Evolutionary conservation across 805 yeast species (phyloP).

Genomic region (Saccharomycopsis amapae): DNA sequence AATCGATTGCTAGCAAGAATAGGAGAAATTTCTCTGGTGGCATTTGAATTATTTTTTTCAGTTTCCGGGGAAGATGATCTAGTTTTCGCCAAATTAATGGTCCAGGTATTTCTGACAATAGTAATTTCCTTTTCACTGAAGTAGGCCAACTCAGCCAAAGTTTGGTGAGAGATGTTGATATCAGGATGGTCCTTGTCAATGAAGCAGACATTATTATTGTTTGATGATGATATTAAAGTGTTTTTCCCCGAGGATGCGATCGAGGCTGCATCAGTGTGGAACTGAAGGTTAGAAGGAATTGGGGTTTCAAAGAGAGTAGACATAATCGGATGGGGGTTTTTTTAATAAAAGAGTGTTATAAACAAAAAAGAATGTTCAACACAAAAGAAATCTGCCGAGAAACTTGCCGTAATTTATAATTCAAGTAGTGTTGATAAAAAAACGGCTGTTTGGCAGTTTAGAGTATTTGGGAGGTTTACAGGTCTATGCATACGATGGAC

Average conservation of each 20-base stretch:
- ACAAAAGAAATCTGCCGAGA: too few species aligned
- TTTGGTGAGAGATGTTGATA: neutral
- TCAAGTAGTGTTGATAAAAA: too few species aligned
- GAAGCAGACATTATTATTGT: neutral
- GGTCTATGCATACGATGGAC: too few species aligned
- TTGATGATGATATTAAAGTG: neutral
- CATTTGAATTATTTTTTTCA: conserved; percentile 5
- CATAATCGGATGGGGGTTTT: too few species aligned
- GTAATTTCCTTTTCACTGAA: conserved; percentile 14
- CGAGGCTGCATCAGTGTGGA: conserved; percentile 4
- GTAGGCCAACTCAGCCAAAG: conserved; percentile 1
- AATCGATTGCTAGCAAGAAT: conserved; percentile 40
- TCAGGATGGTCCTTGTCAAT: neutral
- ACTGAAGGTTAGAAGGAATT: too few species aligned
- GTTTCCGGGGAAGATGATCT: neutral
- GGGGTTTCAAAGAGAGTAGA: too few species aligned
- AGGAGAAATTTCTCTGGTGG: conserved; percentile 8
- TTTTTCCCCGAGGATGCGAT: conserved; percentile 13
- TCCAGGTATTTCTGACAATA: conserved; percentile 18
- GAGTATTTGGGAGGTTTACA: too few species aligned
- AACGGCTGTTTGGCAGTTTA: too few species aligned
- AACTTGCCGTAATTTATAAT: too few species aligned
- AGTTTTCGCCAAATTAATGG: conserved; percentile 11
- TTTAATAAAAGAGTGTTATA: too few species aligned
- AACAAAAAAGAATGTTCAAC: too few species aligned